phyloP scores from a whole-genome alignment of 129 eudicot genomes.

The Flaveria linearis region DNA sequence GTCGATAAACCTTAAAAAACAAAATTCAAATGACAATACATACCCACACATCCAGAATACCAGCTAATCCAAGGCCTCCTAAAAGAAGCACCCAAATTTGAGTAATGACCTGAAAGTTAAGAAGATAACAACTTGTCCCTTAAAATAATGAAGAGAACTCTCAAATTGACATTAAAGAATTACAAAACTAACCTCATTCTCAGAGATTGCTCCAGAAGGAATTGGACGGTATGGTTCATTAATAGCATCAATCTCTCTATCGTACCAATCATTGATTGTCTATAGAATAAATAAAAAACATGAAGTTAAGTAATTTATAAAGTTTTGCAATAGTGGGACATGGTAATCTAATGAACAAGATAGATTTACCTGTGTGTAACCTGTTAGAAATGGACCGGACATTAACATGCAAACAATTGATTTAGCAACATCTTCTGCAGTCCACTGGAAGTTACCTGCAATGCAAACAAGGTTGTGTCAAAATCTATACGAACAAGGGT shows the following conservation, averaged over 20 bases:
- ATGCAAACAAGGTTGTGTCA: conserved; percentile 15
- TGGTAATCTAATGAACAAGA: conserved; percentile 1
- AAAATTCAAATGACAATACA: conserved; percentile 29
- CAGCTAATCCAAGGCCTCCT: conserved; percentile 90
- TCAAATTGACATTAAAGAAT: conserved; percentile 2
- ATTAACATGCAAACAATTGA: conserved; percentile 94
- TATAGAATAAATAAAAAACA: conserved; percentile 36
- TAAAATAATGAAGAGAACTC: not conserved
- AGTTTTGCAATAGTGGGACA: conserved; percentile 20
- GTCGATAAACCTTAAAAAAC: not conserved
- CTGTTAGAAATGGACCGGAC: conserved; percentile 97
- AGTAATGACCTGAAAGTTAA: conserved; percentile 70
- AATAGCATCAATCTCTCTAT: conserved; percentile 97
- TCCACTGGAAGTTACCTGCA: conserved; percentile 95
- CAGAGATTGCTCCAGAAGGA: conserved; percentile 94
- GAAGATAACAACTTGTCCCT: not conserved
- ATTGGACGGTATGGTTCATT: conserved; percentile 99
- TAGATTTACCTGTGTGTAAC: conserved; percentile 89
- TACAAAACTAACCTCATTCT: conserved; percentile 62
- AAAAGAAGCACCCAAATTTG: conserved; percentile 94
- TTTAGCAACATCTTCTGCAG: conserved; percentile 82
- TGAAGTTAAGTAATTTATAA: conserved; percentile 11
- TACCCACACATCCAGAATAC: conserved; percentile 92
- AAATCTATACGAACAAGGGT: not conserved
- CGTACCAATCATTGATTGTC: conserved; percentile 99